Evolutionary conservation across 257 asterid genomes (phyloP), one percentile per base, ranked within the genome.

Genomic region (Handroanthus guayacan): DNA sequence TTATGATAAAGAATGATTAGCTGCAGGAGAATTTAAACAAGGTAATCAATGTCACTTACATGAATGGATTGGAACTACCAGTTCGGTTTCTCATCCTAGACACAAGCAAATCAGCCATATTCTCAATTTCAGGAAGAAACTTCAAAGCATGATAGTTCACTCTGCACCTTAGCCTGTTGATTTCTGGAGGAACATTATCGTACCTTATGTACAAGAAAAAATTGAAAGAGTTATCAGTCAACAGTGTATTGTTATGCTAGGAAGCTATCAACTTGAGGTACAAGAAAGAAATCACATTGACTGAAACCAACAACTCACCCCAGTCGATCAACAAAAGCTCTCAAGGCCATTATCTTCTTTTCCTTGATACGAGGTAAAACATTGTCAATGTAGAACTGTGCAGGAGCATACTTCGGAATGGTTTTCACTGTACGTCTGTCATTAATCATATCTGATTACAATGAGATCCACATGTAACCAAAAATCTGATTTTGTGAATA

Each of bases 391-490:
- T 95, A 95, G 83, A 93, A 95, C 77, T 93, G 97, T 3, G 98
- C 97, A 80, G 99, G 95, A 69, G 99, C 99, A 80, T 95, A 95
- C 87, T 95, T 95, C 25, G 99, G 99, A 65, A 95, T 95, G 88
- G 93, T 95, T 85, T 93, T 95, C 16, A 95, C 99, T 2, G 99
- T 95, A 63, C 97, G 97, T 57, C 98, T 95, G 86, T 60, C 83
- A 85, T 78, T 45, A 78, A 80, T 52, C 36, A 69, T 31, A 83
- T 47, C 69, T 63, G 50, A 80, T 80, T 70, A 78, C 55, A 71
- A 77, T 70, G 72, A 79, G 78, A 67, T 31, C 18, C 76, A 61
- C 78, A 77, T 20, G 69, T 68, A 83, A 69, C 48, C 48, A 77
- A 64, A 67, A 36, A n/a, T 48, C 71, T 41, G 48, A 66, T 25